Base-by-base conservation (phyloP, 2,329 filamentous ascomycete genomes). In the Aspergillaceae sp. region DNA sequence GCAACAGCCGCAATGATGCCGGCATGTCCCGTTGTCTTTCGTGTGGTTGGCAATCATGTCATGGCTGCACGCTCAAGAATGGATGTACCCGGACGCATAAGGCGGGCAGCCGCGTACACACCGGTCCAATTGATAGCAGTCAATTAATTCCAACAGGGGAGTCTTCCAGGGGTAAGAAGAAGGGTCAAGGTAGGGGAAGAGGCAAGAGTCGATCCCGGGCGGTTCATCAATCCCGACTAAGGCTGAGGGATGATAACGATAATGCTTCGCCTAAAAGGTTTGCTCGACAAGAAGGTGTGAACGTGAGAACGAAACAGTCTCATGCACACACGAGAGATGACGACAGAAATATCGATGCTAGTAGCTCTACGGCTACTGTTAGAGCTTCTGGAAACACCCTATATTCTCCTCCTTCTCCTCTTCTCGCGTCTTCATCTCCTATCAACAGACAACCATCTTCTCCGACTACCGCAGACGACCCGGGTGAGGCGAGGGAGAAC, bases 1-100 rank as follows among this genome's bases (percentile, higher is more conserved):
- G 67, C 52, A 59, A 63, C 34, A 41, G 43, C 1, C 58, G 64
- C 37, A 69, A 68, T 43, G 53, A 40, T n/a, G 40, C 48, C 1
- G 62, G 56, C 2, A 58, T 69, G 50, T 54, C 53, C 27, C 63
- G 64, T 8, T 70, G 67, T 43, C 45, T 33, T 4, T 48, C 48
- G 2, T 70, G 66, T 41, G 58, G 57, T 6, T 65, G 57, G 60
- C 65, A 69, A 33, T 57, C 59, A 8, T 69, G 67, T 45, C 56
- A 58, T n/a, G 43, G 47, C 1, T 69, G 67, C 43, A 59, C 55
- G 3, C 42, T 42, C 3, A 33, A 42, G 1, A 48, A 44, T n/a
- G 51, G 52, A 1, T 51, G 47, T 7, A 41, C 44, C 6, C 52
- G 56, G 10, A 48, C 36, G 2, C 56, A 57, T 29, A 11, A 30